A percentile compares a stretch with the other conserved stretches of the same genome.
These are phyloP conservation scores for Trametes gibbosa DNA, from an alignment of 768 basidiomycete species.

Conservation along the genomic window DNA sequence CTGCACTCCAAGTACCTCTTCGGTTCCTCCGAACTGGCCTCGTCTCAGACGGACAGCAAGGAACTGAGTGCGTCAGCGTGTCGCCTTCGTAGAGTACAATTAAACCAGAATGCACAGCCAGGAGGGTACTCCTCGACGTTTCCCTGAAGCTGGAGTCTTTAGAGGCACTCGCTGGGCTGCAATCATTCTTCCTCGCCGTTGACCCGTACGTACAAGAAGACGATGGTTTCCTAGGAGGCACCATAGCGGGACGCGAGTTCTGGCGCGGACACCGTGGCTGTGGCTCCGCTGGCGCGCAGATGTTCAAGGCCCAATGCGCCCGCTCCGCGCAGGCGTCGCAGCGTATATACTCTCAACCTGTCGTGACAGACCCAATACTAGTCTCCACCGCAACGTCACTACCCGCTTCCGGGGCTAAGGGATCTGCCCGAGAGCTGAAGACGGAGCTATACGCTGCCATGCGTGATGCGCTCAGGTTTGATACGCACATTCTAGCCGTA, in stretches of 20 bases:
- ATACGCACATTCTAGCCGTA: background rate
- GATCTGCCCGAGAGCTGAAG: slow-evolving; percentile 41
- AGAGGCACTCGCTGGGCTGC: slow-evolving; percentile 45
- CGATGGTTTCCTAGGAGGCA: slow-evolving; percentile 63
- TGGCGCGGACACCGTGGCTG: slow-evolving; percentile 62
- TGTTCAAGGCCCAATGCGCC: slow-evolving; percentile 49
- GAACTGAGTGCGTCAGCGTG: slow-evolving; percentile 6
- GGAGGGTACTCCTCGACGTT: slow-evolving; percentile 44
- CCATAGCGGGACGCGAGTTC: slow-evolving; percentile 57
- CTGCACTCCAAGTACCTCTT: slow-evolving; percentile 63
- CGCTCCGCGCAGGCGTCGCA: slow-evolving; percentile 16
- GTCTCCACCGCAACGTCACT: background rate
- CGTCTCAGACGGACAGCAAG: background rate
- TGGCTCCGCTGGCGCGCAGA: slow-evolving; percentile 53
- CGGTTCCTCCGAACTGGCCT: background rate
- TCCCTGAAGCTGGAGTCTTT: slow-evolving; percentile 57
- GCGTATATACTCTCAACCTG: background rate
- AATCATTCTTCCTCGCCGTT: slow-evolving; percentile 62
- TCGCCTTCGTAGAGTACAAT: too few species aligned
- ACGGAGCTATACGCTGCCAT: slow-evolving; percentile 53
- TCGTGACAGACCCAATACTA: background rate
- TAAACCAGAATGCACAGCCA: slow-evolving; percentile 34
- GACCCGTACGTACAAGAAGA: slow-evolving; percentile 47
- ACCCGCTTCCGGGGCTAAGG: background rate
- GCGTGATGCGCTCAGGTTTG: slow-evolving; percentile 53